These are phyloP conservation scores for Trichosporon sp. DNA, from an alignment of 1,284 basidiomycete genomes.

Conservation along the genomic window DNA sequence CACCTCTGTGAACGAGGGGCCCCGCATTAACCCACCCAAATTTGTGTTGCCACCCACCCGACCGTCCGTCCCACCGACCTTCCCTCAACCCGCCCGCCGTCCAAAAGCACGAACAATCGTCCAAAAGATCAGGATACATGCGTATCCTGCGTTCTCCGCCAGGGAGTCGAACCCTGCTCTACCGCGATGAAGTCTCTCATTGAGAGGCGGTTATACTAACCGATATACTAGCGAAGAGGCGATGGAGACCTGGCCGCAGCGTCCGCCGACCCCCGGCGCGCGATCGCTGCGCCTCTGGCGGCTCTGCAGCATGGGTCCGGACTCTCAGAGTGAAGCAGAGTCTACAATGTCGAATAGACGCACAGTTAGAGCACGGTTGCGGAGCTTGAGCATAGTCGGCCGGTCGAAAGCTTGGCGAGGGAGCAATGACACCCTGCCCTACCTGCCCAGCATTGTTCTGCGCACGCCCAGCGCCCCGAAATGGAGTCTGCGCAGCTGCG, in stretches of 20 bases:
- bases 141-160: neutral
- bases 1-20: too few species aligned
- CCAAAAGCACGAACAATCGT: neutral
- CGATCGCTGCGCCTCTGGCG: neutral
- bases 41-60: neutral
- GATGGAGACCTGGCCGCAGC: neutral
- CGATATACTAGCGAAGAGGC: neutral
- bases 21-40: neutral
- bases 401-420: too few species aligned
- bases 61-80: neutral
- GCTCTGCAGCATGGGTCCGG: neutral
- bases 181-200: neutral
- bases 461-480: too few species aligned
- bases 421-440: too few species aligned
- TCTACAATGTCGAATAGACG: too few species aligned
- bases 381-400: too few species aligned
- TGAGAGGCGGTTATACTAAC: slow-evolving; percentile 1
- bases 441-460: too few species aligned
- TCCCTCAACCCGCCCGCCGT: neutral
- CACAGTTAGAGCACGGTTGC: too few species aligned
- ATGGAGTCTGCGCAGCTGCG: neutral
- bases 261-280: neutral
- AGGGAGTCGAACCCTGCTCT: neutral
- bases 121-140: neutral
- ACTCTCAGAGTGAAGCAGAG: too few species aligned